phyloP scores from a whole-genome alignment of 2,329 filamentous ascomycete genomes.

The Botrytis cinerea region DNA sequence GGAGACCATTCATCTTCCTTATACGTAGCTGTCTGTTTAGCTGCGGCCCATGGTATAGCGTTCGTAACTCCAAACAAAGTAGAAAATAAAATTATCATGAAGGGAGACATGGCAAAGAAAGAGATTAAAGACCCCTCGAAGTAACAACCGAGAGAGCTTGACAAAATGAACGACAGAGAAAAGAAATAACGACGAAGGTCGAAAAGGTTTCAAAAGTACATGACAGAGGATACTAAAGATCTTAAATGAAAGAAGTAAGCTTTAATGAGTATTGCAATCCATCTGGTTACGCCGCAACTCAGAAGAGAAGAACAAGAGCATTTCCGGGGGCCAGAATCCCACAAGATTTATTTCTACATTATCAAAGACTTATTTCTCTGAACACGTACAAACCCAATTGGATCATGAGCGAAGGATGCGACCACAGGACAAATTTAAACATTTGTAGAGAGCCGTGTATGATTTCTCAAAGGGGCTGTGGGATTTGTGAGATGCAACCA shows the following conservation, averaged over 20 bases:
- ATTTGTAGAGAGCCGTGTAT: background rate
- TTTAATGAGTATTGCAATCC: constrained; percentile 7
- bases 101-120: constrained; percentile 39
- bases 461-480: constrained; percentile 14
- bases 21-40: constrained; percentile 35
- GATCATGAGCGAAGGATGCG: constrained; percentile 21
- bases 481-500: constrained; percentile 25
- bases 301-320: background rate
- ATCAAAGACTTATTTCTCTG: background rate
- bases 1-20: constrained; percentile 36
- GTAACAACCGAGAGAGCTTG: background rate
- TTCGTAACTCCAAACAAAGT: constrained; percentile 29
- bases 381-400: constrained; percentile 15
- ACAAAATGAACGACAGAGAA: constrained; percentile 11
- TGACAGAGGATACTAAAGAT: background rate
- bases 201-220: constrained; percentile 4
- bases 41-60: constrained; percentile 36
- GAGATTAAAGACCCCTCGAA: constrained; percentile 21
- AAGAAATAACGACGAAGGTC: constrained; percentile 4
- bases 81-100: constrained; percentile 33
- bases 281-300: constrained; percentile 13
- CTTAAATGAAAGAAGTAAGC: constrained; percentile 17
- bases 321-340: constrained; percentile 22
- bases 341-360: constrained; percentile 12
- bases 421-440: constrained; percentile 4